These are phyloP conservation scores for Sphagnum contortum DNA, from an alignment of 225 moss, liverwort and hornwort species.

Conservation along the genomic window DNA sequence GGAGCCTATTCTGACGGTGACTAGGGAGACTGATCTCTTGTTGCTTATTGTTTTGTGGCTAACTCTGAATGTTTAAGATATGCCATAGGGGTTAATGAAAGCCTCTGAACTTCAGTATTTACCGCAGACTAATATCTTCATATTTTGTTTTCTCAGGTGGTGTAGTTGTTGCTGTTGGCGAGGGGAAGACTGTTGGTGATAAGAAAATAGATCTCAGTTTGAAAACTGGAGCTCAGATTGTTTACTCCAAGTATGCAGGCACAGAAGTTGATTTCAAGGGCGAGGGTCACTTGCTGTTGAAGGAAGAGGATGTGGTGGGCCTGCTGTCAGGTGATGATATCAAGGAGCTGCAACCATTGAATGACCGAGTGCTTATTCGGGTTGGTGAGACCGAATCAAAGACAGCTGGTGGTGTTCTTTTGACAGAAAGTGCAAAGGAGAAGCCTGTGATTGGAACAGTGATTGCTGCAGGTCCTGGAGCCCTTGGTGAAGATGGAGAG, in stretches of 20 bases:
- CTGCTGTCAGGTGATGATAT: conserved; percentile 64
- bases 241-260: conserved; percentile 93
- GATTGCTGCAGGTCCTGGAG: conserved; percentile 61
- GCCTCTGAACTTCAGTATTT: neutral
- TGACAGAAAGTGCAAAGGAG: conserved; percentile 97
- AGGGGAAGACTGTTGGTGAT: conserved; percentile 64
- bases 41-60: too few relatives aligned
- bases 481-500: conserved; percentile 75
- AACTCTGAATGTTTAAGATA: neutral
- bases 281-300: conserved; percentile 56
- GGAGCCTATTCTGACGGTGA: too few relatives aligned
- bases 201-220: conserved; percentile 62
- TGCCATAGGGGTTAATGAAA: neutral
- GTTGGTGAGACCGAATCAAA: conserved; percentile 71
- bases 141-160: conserved; percentile 21
- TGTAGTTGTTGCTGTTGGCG: conserved; percentile 85
- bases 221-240: conserved; percentile 59
- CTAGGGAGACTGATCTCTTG: too few relatives aligned
- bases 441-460: conserved; percentile 85
- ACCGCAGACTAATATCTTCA: neutral
- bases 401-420: conserved; percentile 81
- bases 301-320: conserved; percentile 89
- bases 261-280: conserved; percentile 98
- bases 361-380: conserved; percentile 78
- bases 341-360: conserved; percentile 72